Evolutionary conservation across 495 filamentous ascomycete species (phyloP), one percentile per base, ranked within the genome.

Genomic region (Trypethelium eluteriae): DNA sequence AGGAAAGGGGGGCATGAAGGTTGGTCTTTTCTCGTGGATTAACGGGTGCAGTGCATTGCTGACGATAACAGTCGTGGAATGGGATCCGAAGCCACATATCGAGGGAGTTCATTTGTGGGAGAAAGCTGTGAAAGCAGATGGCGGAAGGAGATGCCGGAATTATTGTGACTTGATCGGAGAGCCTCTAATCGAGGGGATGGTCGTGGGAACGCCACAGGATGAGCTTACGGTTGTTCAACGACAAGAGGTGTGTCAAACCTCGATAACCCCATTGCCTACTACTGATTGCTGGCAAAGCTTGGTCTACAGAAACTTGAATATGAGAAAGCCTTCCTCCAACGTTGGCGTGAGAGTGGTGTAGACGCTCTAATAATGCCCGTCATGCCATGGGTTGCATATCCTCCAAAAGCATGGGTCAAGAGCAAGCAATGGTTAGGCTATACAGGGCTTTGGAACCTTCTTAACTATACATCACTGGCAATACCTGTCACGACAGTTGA

Each of bases 321-420:
- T 61, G 53, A 67, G 38, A 67, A 67, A 44, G 18, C 25, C 2
- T 67, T 62, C 39, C 56, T 67, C 6, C 10, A 47, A 7, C 14
- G 57, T 12, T 67, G 65, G 65, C 38, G 47, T 44, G 65, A 67
- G 10, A 44, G 38, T 11, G 49, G 50, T 5, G n/a, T 67, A 6
- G 56, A 67, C 36, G 65, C 65, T 44, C 34, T 67, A 10, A 67
- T 67, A n/a, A 67, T 67, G 65, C 65, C 65, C 3, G 65, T 67
- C 6, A 57, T 62, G 56, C 50, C 65, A 6, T 67, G 50, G 36
- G 65, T 67, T 35, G 44, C 32, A 12, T 67, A 62, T 46, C 36
- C 39, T 16, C 65, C 65, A 2, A 67, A 67, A 44, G 38, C 35
- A 46, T 67, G 65, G 65, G 46, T 57, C 3, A 66, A 66, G 36